Evolutionary conservation across 805 yeast species (phyloP).

Genomic region (Metschnikowia baotianmanensis): DNA sequence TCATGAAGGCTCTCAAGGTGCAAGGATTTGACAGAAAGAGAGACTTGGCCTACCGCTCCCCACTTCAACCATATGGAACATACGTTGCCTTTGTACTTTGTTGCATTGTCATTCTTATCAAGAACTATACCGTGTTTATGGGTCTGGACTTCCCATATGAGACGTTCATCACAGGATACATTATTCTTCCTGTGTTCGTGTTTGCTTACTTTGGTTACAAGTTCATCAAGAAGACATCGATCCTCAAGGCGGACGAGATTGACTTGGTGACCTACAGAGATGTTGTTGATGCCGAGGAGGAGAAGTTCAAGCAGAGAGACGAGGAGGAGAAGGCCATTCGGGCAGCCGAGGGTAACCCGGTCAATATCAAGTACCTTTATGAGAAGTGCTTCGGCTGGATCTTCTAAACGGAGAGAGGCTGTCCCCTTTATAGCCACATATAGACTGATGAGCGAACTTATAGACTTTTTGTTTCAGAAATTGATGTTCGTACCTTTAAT

Average conservation of each 20-base stretch:
- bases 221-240: conserved; percentile 47
- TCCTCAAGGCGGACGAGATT: conserved; percentile 52
- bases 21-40: conserved; percentile 59
- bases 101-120: conserved; percentile 54
- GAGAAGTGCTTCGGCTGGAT: conserved; percentile 49
- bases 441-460: neutral
- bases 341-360: conserved; percentile 44
- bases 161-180: conserved; percentile 72
- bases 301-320: conserved; percentile 33
- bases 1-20: conserved; percentile 61
- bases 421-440: too few species aligned
- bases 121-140: conserved; percentile 66
- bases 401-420: too few species aligned
- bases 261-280: conserved; percentile 60
- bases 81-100: conserved; percentile 56
- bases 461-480: neutral
- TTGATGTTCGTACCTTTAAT: too few species aligned
- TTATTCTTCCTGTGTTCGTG: conserved; percentile 66
- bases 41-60: conserved; percentile 59
- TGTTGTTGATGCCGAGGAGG: conserved; percentile 53
- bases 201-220: conserved; percentile 59
- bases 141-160: conserved; percentile 49
- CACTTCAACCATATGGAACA: conserved; percentile 68
- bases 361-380: conserved; percentile 46
- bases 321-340: conserved; percentile 34